Evolutionary conservation across 768 basidiomycete genomes (phyloP).

Genomic region (Grammothele lineata): DNA sequence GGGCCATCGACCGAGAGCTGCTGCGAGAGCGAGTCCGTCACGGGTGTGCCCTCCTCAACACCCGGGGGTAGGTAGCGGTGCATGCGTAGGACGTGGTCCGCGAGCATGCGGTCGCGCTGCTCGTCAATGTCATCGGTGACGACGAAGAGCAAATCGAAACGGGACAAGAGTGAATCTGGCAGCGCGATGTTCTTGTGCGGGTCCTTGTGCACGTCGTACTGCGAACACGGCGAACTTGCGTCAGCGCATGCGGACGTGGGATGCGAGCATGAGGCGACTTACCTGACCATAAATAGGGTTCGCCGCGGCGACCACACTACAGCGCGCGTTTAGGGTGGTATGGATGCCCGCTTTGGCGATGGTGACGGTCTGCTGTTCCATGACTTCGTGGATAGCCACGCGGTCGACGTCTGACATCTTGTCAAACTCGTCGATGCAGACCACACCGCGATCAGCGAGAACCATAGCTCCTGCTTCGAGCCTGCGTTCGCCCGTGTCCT

Average conservation of each 20-base stretch:
- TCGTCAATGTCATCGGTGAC: slow-evolving; percentile 99
- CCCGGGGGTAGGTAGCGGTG: slow-evolving; percentile 96
- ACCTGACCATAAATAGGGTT: slow-evolving; percentile 99
- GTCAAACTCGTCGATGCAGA: slow-evolving; percentile 99
- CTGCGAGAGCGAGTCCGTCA: slow-evolving; percentile 83
- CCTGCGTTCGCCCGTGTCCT: slow-evolving; percentile 94
- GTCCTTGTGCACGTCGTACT: slow-evolving; percentile 99
- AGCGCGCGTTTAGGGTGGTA: slow-evolving; percentile 95
- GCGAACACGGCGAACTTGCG: slow-evolving; percentile 2
- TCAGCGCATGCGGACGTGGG: too few species aligned
- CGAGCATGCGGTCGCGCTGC: slow-evolving; percentile 86
- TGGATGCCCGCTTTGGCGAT: slow-evolving; percentile 99
- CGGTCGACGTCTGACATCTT: slow-evolving; percentile 99
- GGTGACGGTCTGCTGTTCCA: slow-evolving; percentile 99
- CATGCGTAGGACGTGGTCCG: slow-evolving; percentile 96
- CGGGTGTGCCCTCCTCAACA: slow-evolving; percentile 92
- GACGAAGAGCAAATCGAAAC: slow-evolving; percentile 97
- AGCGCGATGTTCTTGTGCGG: slow-evolving; percentile 98
- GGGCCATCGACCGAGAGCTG: slow-evolving; percentile 86
- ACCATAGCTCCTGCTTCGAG: slow-evolving; percentile 99
- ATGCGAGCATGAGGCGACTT: slow-evolving; percentile 15
- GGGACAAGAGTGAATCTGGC: slow-evolving; percentile 94
- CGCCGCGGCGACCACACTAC: slow-evolving; percentile 96
- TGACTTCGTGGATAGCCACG: slow-evolving; percentile 99
- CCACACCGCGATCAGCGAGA: slow-evolving; percentile 95